Conservation (phyloP, 2,329 filamentous ascomycete genomes). For the Rutstroemia sydowiana region DNA sequence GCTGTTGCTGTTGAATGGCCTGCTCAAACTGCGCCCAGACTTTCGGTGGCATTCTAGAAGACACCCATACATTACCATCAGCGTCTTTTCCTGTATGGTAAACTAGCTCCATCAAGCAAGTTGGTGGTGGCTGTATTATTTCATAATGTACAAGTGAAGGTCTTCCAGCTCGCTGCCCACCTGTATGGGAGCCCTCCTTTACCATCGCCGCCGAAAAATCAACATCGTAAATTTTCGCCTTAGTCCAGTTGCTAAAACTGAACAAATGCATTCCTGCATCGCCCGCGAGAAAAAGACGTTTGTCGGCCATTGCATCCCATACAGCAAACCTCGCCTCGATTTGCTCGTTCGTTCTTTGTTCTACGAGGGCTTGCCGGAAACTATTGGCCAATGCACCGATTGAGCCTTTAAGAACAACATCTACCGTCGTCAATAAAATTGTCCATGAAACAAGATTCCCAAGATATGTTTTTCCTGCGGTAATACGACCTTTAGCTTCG, state of each 20-base stretch:
- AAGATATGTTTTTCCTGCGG: conserved; percentile 10
- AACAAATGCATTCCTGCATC: conserved; percentile 30
- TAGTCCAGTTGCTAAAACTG: conserved; percentile 35
- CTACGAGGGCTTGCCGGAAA: conserved; percentile 30
- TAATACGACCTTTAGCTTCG: conserved; percentile 26
- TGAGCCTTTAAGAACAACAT: conserved; percentile 24
- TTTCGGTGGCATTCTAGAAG: neutral
- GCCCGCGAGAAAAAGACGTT: conserved; percentile 29
- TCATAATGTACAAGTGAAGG: conserved; percentile 8
- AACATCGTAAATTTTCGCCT: conserved; percentile 31
- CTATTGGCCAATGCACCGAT: conserved; percentile 25
- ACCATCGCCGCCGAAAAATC: conserved; percentile 32
- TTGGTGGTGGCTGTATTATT: neutral
- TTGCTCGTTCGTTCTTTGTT: conserved; percentile 32
- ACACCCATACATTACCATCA: conserved; percentile 29
- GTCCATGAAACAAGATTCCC: conserved; percentile 25
- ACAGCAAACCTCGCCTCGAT: conserved; percentile 31
- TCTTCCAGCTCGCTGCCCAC: conserved; percentile 5
- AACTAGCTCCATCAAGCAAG: conserved; percentile 12
- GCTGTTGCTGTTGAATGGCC: neutral
- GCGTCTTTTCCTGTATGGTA: conserved; percentile 29
- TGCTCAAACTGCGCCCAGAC: neutral
- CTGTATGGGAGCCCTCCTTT: neutral
- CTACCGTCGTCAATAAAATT: conserved; percentile 20
- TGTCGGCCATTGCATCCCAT: conserved; percentile 19